phyloP scores from a whole-genome alignment of 768 basidiomycete species.

The Hygrophorus pudorinus region DNA sequence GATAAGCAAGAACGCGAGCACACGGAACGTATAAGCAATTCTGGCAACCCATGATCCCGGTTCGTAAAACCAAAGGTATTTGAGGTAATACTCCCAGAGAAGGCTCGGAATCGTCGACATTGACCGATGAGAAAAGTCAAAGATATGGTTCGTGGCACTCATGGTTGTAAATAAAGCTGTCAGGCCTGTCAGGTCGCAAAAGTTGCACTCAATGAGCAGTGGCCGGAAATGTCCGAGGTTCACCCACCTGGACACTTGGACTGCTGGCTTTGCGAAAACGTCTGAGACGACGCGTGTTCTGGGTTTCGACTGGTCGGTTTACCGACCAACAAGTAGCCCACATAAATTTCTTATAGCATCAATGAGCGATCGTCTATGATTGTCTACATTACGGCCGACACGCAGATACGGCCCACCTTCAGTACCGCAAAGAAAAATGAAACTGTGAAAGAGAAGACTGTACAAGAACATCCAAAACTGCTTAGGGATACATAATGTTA shows the following conservation, averaged over 20 bases:
- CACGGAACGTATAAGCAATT: constrained; percentile 51
- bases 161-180: constrained; percentile 19
- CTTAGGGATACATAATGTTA: constrained; percentile 69
- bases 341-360: too few species aligned
- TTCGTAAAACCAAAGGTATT: constrained; percentile 55
- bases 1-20: constrained; percentile 54
- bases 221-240: too few species aligned
- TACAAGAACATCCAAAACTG: constrained; percentile 6
- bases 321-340: too few species aligned
- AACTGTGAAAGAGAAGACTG: constrained; percentile 5
- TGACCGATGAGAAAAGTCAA: constrained; percentile 19
- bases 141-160: constrained; percentile 24
- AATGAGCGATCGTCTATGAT: too few species aligned
- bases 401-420: too few species aligned
- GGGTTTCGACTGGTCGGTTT: too few species aligned
- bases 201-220: too few species aligned
- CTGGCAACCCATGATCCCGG: constrained; percentile 59
- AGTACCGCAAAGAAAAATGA: constrained; percentile 1
- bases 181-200: too few species aligned
- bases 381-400: too few species aligned
- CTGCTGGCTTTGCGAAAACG: too few species aligned
- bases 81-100: constrained; percentile 52
- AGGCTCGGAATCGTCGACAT: constrained; percentile 29
- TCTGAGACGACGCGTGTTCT: too few species aligned
- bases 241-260: too few species aligned